These are phyloP conservation scores for Melampsora americana DNA, from an alignment of 1,284 basidiomycete genomes.

Conservation along the genomic window DNA sequence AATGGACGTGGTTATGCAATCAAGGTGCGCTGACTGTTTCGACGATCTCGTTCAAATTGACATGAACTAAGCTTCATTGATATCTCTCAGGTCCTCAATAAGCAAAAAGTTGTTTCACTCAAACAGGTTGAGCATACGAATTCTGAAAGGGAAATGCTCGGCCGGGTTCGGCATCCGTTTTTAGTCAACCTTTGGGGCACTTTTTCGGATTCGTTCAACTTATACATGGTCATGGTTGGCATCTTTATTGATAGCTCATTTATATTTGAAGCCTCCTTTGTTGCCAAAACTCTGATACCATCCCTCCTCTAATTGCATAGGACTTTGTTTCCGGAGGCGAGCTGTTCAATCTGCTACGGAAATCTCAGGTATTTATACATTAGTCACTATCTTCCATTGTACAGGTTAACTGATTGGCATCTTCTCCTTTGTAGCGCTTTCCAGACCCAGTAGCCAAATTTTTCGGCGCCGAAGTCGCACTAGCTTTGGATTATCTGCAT, in stretches of 20 bases:
- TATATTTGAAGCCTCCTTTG: not conserved
- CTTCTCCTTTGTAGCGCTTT: slow-evolving; percentile 67
- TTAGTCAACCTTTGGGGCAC: slow-evolving; percentile 98
- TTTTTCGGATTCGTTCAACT: slow-evolving; percentile 85
- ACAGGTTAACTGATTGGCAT: not conserved
- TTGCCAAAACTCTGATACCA: not conserved
- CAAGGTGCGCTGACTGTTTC: slow-evolving; percentile 58
- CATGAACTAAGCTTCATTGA: not conserved
- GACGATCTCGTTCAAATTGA: not conserved
- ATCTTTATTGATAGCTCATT: not conserved
- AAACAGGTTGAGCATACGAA: slow-evolving; percentile 98
- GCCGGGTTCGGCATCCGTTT: slow-evolving; percentile 87
- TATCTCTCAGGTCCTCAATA: slow-evolving; percentile 66
- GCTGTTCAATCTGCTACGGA: slow-evolving; percentile 81
- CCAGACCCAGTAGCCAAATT: slow-evolving; percentile 98
- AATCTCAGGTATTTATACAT: slow-evolving; percentile 70
- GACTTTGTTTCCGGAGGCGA: slow-evolving; percentile 98
- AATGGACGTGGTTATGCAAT: slow-evolving; percentile 90
- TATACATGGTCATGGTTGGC: slow-evolving; percentile 91
- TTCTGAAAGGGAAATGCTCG: slow-evolving; percentile 86
- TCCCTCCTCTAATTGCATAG: not conserved
- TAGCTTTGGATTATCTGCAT: slow-evolving; percentile 91
- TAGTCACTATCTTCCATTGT: slow-evolving; percentile 8
- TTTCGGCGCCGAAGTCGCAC: slow-evolving; percentile 93
- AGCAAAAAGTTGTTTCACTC: slow-evolving; percentile 89